Evolutionary conservation across 1,284 basidiomycete genomes (phyloP), one percentile per base, ranked within the genome.

Genomic region (Caloboletus firmus): DNA sequence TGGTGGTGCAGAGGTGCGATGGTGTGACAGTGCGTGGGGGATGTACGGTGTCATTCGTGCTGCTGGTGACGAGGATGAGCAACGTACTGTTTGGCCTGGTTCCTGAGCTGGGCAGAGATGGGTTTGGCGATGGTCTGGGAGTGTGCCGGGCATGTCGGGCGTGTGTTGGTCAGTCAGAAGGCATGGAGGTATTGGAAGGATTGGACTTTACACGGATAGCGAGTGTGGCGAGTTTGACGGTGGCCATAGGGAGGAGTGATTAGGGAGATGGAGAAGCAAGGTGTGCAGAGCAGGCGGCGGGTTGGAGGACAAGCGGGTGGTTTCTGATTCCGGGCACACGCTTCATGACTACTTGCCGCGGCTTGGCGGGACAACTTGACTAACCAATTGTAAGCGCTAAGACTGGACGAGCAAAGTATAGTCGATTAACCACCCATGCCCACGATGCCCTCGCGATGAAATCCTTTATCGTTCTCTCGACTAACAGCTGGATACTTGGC

Each of bases 41-140:
- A n/a, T n/a, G n/a, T n/a, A n/a, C 4, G 30, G 24, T 22, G 44
- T 58, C 37, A 45, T 15, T 47, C 22, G 13, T 28, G 22, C 20
- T 43, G 46, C 7, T 3, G 9, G 15, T 6, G 42, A 31, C 5
- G 49, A 22, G 24, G 48, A 18, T 7, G 40, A 18, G 41, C 31
- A 13, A 73, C 85, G 62, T 64, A 93, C 91, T 92, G 81, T 59
- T 82, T 85, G 2, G 88, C 91, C 68, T 93, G 91, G 37, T 79
- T 77, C 73, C 89, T 93, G 53, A 94, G 76, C 46, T 79, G 79
- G 49, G 78, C 78, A 41, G 88, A 87, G 61, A 94, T 92, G 39
- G 91, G 91, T 74, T 93, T 93, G 49, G 91, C 91, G 66, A 93
- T 69, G 30, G 90, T 93, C 91, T 93, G 54, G 54, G 36, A 17